Base-by-base conservation (phyloP, 2,329 filamentous ascomycete species). In the Colletotrichum scovillei region DNA sequence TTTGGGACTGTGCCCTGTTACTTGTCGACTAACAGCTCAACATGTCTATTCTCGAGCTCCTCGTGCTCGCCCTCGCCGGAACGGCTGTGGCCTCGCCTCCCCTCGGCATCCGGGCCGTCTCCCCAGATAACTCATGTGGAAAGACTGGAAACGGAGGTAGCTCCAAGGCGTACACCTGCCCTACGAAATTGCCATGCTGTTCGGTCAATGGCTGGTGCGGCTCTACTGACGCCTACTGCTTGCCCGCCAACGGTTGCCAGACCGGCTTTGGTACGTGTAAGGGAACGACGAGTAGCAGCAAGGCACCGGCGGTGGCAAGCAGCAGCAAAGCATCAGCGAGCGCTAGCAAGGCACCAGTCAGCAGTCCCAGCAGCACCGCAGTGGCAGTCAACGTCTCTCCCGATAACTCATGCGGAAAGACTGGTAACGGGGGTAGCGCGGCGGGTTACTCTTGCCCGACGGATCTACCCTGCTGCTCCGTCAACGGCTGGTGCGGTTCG, bases 161-260 rank as follows among this genome's bases (percentile, higher is more conserved):
- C n/a, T 38, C 62, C 9, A 57, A 49, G 14, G 67, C 62, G 19
- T 74, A 57, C 63, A 67, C 56, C 12, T 74, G 72, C 26, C 68
- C 68, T 9, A 63, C 52, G 12, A 35, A 63, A 4, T 32, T 74
- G 38, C 68, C 63, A 19, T 81, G 80, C 68, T 82, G 80, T 57
- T 81, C 79, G 0, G 58, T 67, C 11, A 56, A 63, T 32, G 79
- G 79, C 22, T 82, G 79, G 76, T 86, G 84, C 74, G 84, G 86
- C 52, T 77, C 76, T 22, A 81, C 81, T 1, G 78, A 77, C 22
- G 82, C 80, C 42, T 82, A 86, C 73, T 86, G 84, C 32, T 32
- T 74, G 49, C 58, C 58, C 73, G 78, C 78, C 38, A 77, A 72
- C 2, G 84, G 82, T 26, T 86, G 84, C 73, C 84, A 85, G 75